Percentiles rank a stretch among this genome's conserved stretches.
Evolutionary conservation across 345 rosid genomes (phyloP).

Genomic region (Lepidium sativum): DNA sequence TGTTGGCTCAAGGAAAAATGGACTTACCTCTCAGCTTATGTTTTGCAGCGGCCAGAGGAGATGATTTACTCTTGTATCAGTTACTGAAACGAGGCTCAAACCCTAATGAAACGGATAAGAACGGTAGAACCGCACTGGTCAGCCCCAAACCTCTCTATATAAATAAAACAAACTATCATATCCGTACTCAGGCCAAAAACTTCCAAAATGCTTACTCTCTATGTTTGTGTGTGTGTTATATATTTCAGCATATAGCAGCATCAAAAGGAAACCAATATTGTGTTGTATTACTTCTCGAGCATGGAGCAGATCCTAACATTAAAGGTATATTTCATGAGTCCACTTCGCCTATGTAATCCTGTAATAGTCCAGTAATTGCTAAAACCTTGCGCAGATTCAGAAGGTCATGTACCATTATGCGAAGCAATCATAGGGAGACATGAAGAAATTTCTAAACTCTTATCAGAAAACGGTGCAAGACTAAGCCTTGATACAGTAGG

Average conservation of each 20-base stretch:
- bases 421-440: conserved; percentile 67
- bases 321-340: conserved; percentile 37
- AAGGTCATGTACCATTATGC: conserved; percentile 79
- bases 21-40: conserved; percentile 72
- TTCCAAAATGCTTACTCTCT: not conserved
- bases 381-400: conserved; percentile 40
- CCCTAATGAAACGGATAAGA: conserved; percentile 57
- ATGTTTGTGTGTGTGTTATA: conserved; percentile 15
- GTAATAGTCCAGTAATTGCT: not conserved
- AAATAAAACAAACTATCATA: not conserved
- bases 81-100: conserved; percentile 61
- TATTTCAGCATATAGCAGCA: conserved; percentile 76
- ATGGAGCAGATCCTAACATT: conserved; percentile 66
- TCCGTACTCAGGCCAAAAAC: not conserved
- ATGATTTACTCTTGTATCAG: conserved; percentile 66
- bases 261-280: conserved; percentile 61
- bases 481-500: conserved; percentile 48
- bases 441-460: conserved; percentile 39
- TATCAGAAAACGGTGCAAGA: conserved; percentile 55
- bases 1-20: conserved; percentile 74
- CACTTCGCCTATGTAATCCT: not conserved
- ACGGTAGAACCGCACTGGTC: conserved; percentile 66
- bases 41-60: conserved; percentile 77
- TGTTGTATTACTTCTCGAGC: conserved; percentile 56
- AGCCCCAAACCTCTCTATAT: conserved; percentile 2